Evolutionary conservation across 2,329 filamentous ascomycete species (phyloP).

Genomic region (Fusarium sp.): DNA sequence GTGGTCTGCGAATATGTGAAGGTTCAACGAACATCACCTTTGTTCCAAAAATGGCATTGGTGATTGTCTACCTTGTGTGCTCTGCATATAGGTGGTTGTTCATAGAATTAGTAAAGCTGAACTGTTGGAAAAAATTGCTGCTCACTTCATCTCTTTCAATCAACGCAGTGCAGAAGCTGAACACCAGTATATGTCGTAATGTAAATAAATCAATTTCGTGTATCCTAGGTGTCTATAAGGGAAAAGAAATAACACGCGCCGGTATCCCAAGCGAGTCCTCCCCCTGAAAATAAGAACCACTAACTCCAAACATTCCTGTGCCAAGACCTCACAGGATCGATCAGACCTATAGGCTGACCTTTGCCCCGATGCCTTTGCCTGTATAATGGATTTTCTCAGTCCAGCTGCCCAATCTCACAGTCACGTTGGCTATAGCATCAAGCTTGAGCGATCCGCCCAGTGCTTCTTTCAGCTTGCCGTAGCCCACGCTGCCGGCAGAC

Average conservation of each 20-base stretch:
- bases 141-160: background rate
- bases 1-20: background rate
- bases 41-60: background rate
- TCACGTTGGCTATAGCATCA: conserved; percentile 80
- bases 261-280: background rate
- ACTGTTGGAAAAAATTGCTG: background rate
- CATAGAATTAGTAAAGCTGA: background rate
- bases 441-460: conserved; percentile 82
- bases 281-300: conserved; percentile 1
- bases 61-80: background rate
- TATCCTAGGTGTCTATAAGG: conserved; percentile 3
- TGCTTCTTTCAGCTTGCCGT: conserved; percentile 81
- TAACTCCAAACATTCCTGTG: conserved; percentile 24
- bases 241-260: background rate
- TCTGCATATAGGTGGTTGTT: background rate
- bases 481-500: conserved; percentile 80
- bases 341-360: conserved; percentile 47
- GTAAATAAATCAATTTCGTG: conserved; percentile 9
- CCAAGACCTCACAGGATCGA: background rate
- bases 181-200: background rate
- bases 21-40: background rate
- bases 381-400: conserved; percentile 75
- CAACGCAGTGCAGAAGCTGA: background rate
- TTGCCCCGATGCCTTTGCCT: conserved; percentile 76
- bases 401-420: conserved; percentile 79